Evolutionary conservation across 106 monocot genomes (phyloP), one percentile per base, ranked within the genome.

Genomic region (Alisma plantagoaquatica): DNA sequence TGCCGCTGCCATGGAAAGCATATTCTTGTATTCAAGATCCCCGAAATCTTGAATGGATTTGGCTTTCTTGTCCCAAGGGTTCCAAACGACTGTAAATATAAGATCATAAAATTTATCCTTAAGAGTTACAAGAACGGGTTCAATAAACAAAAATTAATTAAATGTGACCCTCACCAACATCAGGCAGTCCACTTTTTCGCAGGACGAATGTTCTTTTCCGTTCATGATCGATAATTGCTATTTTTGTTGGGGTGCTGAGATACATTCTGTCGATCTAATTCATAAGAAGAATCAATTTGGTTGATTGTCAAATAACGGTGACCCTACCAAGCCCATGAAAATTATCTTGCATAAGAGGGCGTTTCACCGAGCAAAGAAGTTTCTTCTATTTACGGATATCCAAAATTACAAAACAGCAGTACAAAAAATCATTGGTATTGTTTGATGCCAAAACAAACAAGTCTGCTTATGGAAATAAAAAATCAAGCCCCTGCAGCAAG

Each of bases 191-290:
- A 19, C 75, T 71, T 69, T 81, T 86, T 33, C 71, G 43, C 48
- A 86, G 12, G 19, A 81, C 74, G 49, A 80, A 77, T 19, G 86
- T 86, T 28, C 80, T 64, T 66, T 75, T 86, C 67, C 77, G 80
- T 52, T 86, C 71, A 57, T 86, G 86, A 23, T 86, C 86, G 31
- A 81, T 59, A 54, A 81, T 68, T 10, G 81, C 86, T 31, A 86
- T 71, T 65, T 77, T 77, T 30, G 45, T 49, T 50, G 81, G 81
- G 41, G 86, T 60, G 62, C 70, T 65, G 41, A 86, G 51, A 70
- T 80, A 80, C 57, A 72, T 56, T 42, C 65, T 76, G 35, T 76
- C 60, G 57, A 71, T 61, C 70, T 71, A 42, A n/a, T n/a, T n/a
- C n/a, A n/a, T n/a, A n/a, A n/a, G n/a, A n/a, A n/a, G n/a, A n/a